Conservation (phyloP, 1,284 basidiomycete species). For the Pisolithus thermaeus region DNA sequence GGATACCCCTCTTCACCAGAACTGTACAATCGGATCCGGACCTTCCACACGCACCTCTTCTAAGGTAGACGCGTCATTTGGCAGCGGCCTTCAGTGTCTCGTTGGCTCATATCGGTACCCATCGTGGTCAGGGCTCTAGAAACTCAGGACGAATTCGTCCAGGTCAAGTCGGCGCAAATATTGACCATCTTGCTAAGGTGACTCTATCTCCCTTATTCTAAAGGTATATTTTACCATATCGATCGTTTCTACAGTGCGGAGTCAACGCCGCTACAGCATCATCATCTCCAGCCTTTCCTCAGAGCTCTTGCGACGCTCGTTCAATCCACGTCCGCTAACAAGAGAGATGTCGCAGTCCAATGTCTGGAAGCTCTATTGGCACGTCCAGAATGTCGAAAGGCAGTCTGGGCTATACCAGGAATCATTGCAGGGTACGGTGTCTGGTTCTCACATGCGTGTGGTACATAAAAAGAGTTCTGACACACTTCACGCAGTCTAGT, state of each 20-base stretch:
- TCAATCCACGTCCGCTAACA: slow-evolving; percentile 57
- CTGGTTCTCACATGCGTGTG: background rate
- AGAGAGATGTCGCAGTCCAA: slow-evolving; percentile 87
- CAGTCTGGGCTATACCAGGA: slow-evolving; percentile 65
- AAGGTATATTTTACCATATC: slow-evolving; percentile 1
- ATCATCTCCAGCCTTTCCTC: slow-evolving; percentile 64
- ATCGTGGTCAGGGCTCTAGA: slow-evolving; percentile 63
- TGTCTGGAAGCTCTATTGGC: slow-evolving; percentile 85
- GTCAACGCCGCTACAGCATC: slow-evolving; percentile 43
- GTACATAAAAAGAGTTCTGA: background rate
- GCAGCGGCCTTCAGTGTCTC: background rate
- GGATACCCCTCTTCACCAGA: slow-evolving; percentile 67
- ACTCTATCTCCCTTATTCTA: background rate
- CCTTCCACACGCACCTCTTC: slow-evolving; percentile 78
- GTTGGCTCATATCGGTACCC: background rate
- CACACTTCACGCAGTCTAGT: slow-evolving; percentile 47
- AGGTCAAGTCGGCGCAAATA: slow-evolving; percentile 86
- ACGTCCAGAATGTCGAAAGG: slow-evolving; percentile 69
- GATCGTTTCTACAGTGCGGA: slow-evolving; percentile 43
- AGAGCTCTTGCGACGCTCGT: slow-evolving; percentile 60
- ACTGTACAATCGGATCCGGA: slow-evolving; percentile 63
- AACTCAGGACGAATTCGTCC: slow-evolving; percentile 89
- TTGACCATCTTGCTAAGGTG: slow-evolving; percentile 81
- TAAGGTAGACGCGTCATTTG: slow-evolving; percentile 49
- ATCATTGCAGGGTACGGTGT: slow-evolving; percentile 55